Base-by-base conservation (phyloP, 75 land plant genomes). In the Chamaecyparis obtusa region DNA sequence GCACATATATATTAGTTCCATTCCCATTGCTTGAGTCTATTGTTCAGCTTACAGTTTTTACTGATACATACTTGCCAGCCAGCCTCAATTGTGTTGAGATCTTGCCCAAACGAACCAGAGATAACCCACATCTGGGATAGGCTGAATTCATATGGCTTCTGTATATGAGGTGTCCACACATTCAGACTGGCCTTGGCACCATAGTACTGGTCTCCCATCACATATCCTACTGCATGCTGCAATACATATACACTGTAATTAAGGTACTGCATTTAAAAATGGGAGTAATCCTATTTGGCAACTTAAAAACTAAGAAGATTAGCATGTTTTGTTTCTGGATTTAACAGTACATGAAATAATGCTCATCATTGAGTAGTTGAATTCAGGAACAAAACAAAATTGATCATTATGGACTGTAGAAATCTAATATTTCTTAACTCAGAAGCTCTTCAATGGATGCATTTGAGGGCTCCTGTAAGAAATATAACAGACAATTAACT, bases 191-290 rank as follows among this genome's bases (percentile, higher is more conserved):
- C 94, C 74, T 92, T 92, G 19, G 95, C 97, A 39, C 98, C 98
- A 77, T 93, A 95, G 78, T 92, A 95, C 67, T 93, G 91, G 33
- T 95, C 93, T 27, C 95, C 96, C 83, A 78, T 91, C 72, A 95
- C 93, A 90, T 92, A 97, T 2, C 92, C 96, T 36, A 97, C 97
- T 72, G 99, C 97, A 92, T 97, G 99, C 97, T 97, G 97, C 79
- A 89, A 35, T 64, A 36, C 24, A n/a, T 44, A 60, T 15, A 64
- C 24, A 2, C 10, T 37, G 27, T 21, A 46, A 39, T 24, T 43
- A 64, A 30, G 19, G 27, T 8, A n/a, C 2, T 51, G 55, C 55
- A 14, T 14, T 9, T 1, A 51, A 14, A 51, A 51, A 13, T 51
- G 16, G 55, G 55, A 51, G 16, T 13, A 1, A 14, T 51, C 55